These are phyloP conservation scores for Eutrema salsugineum DNA, from an alignment of 441 rosid genomes.

Conservation along the genomic window DNA sequence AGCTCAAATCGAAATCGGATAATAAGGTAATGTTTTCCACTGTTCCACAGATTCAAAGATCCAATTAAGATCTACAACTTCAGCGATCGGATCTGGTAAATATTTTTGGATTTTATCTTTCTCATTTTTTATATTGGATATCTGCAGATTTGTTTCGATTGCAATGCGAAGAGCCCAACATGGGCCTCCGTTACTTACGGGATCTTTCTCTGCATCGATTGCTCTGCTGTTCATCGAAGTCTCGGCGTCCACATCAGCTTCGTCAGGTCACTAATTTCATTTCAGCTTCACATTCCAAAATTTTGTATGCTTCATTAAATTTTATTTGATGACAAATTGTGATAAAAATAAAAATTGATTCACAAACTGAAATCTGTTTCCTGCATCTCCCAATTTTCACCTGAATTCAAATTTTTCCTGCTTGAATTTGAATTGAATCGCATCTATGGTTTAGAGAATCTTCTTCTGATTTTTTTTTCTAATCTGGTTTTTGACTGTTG, in stretches of 20 bases:
- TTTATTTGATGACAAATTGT: background rate
- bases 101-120: background rate
- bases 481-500: background rate
- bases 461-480: background rate
- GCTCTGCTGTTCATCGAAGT: conserved; percentile 94
- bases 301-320: background rate
- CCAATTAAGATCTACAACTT: conserved; percentile 38
- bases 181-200: conserved; percentile 98
- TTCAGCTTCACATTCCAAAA: background rate
- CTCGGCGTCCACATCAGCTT: conserved; percentile 97
- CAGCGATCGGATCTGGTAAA: conserved; percentile 31
- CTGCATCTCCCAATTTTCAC: background rate
- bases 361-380: background rate
- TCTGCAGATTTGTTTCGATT: conserved; percentile 85
- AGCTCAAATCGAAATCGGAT: conserved; percentile 82
- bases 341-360: background rate
- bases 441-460: background rate
- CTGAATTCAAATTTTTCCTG: background rate
- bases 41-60: background rate
- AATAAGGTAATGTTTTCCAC: conserved; percentile 55
- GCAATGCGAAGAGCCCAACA: conserved; percentile 95
- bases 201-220: conserved; percentile 95
- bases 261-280: conserved; percentile 50
- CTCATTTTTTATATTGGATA: background rate
- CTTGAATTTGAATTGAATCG: background rate